Conservation (phyloP, 805 yeast genomes). For the Sugiyamaella mastotermitis region DNA sequence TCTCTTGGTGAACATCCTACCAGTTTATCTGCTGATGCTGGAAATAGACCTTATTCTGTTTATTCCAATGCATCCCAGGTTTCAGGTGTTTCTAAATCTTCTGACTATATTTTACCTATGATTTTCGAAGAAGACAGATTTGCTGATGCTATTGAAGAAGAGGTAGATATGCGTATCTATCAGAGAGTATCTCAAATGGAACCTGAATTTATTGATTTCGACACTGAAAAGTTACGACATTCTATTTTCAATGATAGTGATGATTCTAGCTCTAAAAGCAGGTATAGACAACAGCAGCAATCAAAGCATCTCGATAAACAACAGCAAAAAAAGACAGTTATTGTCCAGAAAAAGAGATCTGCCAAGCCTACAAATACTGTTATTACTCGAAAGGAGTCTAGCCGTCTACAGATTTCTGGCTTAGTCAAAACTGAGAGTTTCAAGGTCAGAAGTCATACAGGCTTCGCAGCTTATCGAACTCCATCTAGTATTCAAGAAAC, state of each 20-base stretch:
- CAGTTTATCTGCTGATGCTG: constrained; percentile 10
- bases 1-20: constrained; percentile 15
- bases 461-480: constrained; percentile 11
- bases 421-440: constrained; percentile 22
- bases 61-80: constrained; percentile 5
- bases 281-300: too few species aligned
- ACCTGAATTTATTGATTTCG: constrained; percentile 1
- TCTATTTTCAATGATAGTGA: not conserved
- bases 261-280: too few species aligned
- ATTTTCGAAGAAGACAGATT: constrained; percentile 34
- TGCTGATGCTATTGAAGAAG: constrained; percentile 34
- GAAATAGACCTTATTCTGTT: constrained; percentile 13
- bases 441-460: constrained; percentile 10
- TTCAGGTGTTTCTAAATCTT: constrained; percentile 4
- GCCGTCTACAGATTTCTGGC: constrained; percentile 19
- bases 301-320: too few species aligned
- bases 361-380: not conserved
- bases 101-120: constrained; percentile 31
- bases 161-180: constrained; percentile 26
- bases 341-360: not conserved
- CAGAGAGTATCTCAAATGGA: constrained; percentile 7
- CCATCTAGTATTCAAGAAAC: too few species aligned
- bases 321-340: not conserved
- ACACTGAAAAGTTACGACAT: too few species aligned
- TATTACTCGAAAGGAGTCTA: constrained; percentile 6